Base-by-base conservation (phyloP, 73 alveolate genomes). In the Symbiodinium natans region DNA sequence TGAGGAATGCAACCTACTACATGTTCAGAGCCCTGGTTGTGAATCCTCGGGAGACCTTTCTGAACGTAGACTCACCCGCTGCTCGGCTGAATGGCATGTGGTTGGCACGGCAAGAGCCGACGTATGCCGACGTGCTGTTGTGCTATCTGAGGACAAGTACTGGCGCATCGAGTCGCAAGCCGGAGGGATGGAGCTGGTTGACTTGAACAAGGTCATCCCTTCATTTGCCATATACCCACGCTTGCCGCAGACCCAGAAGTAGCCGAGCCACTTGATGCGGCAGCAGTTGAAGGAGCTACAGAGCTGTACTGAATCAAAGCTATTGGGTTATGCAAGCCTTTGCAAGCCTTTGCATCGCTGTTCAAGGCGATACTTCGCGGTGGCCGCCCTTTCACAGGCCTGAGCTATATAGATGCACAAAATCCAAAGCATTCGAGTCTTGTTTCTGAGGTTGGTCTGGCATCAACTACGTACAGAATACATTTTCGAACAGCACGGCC, bases 21-120 rank as follows among this genome's bases (percentile, higher is more conserved):
- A 90, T 90, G 96, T 90, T 90, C 88, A 25, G 96, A n/a, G 96
- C 96, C 46, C 52, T 90, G 33, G 96, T 90, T 87, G 96, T 90
- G 77, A 90, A 90, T 54, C 96, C 96, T 5, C 96, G 96, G 3
- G 96, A 90, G 54, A 90, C 96, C 48, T 90, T 90, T 88, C 41
- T 84, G 21, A 84, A 90, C 46, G 82, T 90, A 54, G 46, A 54
- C 75, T 68, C 96, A 63, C 96, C 96, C 39, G 96, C 46, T 21
- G 48, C 96, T 71, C 8, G 52, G 88, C 96, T n/a, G 42, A 9
- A 33, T 21, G 33, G 43, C 68, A 21, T 52, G 71, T 52, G 68
- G 13, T 27, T 52, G 68, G 21, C 13, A 52, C 68, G 2, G 68
- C 68, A 52, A 27, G 68, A 27, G 68, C 0, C n/a, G 21, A 13